Percentiles rank a stretch among this genome's conserved stretches.
Conservation (phyloP, 1,284 basidiomycete genomes). For the Agaricales sp. region DNA sequence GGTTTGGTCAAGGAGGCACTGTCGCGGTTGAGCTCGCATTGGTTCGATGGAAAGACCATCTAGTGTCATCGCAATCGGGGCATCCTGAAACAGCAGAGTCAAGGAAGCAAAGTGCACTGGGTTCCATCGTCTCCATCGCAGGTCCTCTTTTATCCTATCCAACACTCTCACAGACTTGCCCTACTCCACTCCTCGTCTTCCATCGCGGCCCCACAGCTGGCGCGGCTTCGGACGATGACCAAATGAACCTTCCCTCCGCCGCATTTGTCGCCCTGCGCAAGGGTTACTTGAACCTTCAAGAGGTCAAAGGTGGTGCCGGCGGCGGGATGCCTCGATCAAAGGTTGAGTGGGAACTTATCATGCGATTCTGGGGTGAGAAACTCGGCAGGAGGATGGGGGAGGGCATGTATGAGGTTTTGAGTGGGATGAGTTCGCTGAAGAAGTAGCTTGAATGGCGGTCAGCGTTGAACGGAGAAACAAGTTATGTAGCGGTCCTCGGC, state of each 20-base stretch:
- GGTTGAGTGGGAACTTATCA: slow-evolving; percentile 74
- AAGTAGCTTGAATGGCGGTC: neutral
- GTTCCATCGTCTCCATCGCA: slow-evolving; percentile 58
- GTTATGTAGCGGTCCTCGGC: neutral
- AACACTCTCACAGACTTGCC: slow-evolving; percentile 36
- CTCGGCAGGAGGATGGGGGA: slow-evolving; percentile 50
- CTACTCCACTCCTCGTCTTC: slow-evolving; percentile 56
- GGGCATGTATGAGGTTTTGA: slow-evolving; percentile 72
- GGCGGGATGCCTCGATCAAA: slow-evolving; percentile 66
- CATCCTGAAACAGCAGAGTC: slow-evolving; percentile 12
- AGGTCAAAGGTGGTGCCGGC: slow-evolving; percentile 32
- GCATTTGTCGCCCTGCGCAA: slow-evolving; percentile 43
- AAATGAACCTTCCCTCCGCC: slow-evolving; percentile 31
- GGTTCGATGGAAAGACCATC: slow-evolving; percentile 33
- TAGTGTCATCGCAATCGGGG: slow-evolving; percentile 15
- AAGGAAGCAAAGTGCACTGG: slow-evolving; percentile 26
- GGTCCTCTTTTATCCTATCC: slow-evolving; percentile 74
- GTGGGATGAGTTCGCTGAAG: slow-evolving; percentile 15
- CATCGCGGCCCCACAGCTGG: slow-evolving; percentile 38
- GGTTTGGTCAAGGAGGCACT: slow-evolving; percentile 84
- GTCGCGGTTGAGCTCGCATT: slow-evolving; percentile 64
- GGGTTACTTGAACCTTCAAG: slow-evolving; percentile 41
- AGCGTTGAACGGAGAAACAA: neutral
- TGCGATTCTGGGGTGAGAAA: slow-evolving; percentile 78
- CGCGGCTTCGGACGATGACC: neutral